Evolutionary conservation across 208 protist genomes (phyloP).

Genomic region (Leishmania braziliensis): DNA sequence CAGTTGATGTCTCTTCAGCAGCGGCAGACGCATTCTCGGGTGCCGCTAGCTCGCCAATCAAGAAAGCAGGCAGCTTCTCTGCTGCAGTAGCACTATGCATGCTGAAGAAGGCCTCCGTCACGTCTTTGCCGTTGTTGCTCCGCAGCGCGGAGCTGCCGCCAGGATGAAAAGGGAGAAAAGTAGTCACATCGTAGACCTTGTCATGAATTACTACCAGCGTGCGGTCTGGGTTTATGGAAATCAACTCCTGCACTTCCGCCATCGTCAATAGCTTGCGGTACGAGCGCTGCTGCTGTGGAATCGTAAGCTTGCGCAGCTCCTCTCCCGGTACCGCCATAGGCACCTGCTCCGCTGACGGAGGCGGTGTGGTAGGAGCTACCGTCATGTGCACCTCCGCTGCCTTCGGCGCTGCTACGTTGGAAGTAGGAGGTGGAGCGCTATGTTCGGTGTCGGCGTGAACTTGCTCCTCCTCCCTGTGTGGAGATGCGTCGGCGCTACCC

Average conservation of each 20-base stretch:
- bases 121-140: slow-evolving; percentile 45
- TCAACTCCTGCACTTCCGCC: slow-evolving; percentile 16
- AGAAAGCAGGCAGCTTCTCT: slow-evolving; percentile 20
- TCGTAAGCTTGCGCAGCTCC: neutral
- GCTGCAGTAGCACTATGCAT: slow-evolving; percentile 28
- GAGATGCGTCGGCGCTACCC: neutral
- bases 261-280: slow-evolving; percentile 20
- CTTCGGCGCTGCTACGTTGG: neutral
- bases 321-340: neutral
- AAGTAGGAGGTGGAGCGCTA: neutral
- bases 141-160: slow-evolving; percentile 55
- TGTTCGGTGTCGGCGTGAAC: neutral
- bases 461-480: neutral
- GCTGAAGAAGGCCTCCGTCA: slow-evolving; percentile 35
- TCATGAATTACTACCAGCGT: slow-evolving; percentile 55
- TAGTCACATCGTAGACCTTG: slow-evolving; percentile 86
- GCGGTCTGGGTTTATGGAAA: slow-evolving; percentile 31
- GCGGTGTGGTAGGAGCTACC: neutral
- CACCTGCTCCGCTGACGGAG: neutral
- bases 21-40: slow-evolving; percentile 1
- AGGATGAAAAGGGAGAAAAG: slow-evolving; percentile 78
- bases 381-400: neutral
- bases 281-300: neutral
- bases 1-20: neutral
- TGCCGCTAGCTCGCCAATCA: slow-evolving; percentile 21